Base-by-base conservation (phyloP, 2,329 filamentous ascomycete genomes). In the Diaporthe citri region DNA sequence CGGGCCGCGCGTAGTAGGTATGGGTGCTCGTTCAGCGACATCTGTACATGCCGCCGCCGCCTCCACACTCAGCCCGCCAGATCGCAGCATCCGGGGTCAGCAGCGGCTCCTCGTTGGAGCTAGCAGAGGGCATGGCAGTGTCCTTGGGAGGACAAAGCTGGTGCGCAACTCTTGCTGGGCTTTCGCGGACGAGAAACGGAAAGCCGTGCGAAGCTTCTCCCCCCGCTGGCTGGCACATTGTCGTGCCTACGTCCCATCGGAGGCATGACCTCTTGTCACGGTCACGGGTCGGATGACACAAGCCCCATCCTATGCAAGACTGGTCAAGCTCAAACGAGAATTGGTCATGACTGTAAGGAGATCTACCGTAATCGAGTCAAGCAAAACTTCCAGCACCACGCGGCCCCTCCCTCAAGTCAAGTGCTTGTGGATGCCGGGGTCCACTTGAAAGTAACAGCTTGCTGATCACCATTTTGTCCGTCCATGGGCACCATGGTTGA, bases 261-360 rank as follows among this genome's bases (percentile, higher is more conserved):
- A 79, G 77, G 9, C 77, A 79, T 28, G 78, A 80, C 25, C 77
- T 79, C 7, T 74, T 82, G 15, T 59, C 76, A 8, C 74, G 75
- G 39, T n/a, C 78, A 28, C 79, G 82, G 62, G 70, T 82, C 46
- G 81, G 82, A 70, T 72, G 75, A 2, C 76, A 78, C 67, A 79
- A 82, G 73, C 75, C 77, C 25, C 76, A 80, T 39, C 77, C 79
- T 17, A 72, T 82, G 15, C 74, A 70, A 25, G 79, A 81, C 20
- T 81, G 79, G 81, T 80, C 80, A 46, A 70, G 71, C 25, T 77
- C 79, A 7, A 72, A 72, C 15, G 76, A 76, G 6, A 79, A 81
- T 52, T 82, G 81, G 80, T 80, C 78, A 9, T 80, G 80, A 71
- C 66, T 81, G 81, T 82, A 57, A 20, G 7, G 39, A 52, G 22